Evolutionary conservation across 441 rosid species (phyloP).

Genomic region (Aleurites moluccanus): DNA sequence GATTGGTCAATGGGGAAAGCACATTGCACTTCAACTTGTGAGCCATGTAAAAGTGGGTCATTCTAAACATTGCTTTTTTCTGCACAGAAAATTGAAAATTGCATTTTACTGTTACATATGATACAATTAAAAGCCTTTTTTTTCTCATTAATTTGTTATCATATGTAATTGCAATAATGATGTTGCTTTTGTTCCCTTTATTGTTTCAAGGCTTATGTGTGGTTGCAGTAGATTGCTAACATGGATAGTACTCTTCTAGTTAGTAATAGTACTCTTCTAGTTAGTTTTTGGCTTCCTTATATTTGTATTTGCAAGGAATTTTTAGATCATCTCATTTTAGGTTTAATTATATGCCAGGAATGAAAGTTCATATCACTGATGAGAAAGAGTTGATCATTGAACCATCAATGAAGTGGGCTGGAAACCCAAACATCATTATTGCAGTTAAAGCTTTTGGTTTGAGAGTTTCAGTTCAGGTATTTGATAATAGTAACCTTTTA

Average conservation of each 20-base stretch:
- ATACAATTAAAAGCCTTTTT: background rate
- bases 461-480: conserved; percentile 69
- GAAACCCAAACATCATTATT: conserved; percentile 74
- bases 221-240: background rate
- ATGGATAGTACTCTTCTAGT: background rate
- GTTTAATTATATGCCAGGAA: conserved; percentile 48
- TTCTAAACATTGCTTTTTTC: background rate
- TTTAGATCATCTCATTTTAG: conserved; percentile 1
- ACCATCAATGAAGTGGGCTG: conserved; percentile 89
- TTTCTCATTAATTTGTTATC: background rate
- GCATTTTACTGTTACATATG: background rate
- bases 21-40: background rate
- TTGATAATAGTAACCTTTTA: conserved; percentile 15
- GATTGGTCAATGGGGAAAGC: background rate
- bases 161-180: background rate
- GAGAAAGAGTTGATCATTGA: conserved; percentile 97
- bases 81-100: too few species aligned
- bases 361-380: conserved; percentile 86
- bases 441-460: conserved; percentile 88
- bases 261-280: background rate
- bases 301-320: background rate
- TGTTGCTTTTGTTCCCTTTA: conserved; percentile 1
- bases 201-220: background rate
- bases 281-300: background rate
- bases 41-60: too few species aligned